phyloP scores from a whole-genome alignment of 495 filamentous ascomycete genomes.

The Neurospora sp. region DNA sequence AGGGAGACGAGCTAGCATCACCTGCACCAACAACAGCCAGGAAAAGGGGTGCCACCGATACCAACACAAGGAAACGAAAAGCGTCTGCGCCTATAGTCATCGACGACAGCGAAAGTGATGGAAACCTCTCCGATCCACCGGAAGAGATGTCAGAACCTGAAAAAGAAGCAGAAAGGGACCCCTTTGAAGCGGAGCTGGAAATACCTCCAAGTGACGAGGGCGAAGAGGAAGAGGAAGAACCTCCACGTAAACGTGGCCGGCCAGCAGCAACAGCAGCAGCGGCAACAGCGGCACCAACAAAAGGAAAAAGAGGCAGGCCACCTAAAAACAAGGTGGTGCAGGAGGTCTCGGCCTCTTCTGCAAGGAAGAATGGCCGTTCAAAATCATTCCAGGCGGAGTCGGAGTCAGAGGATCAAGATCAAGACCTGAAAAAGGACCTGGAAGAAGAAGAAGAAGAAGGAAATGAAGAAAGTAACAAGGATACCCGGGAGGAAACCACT shows the following conservation, averaged over 20 bases:
- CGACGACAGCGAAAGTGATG: neutral
- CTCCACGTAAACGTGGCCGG: neutral
- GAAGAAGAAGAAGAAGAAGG: neutral
- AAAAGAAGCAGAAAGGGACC: neutral
- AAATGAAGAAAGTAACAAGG: neutral
- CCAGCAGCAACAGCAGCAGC: neutral
- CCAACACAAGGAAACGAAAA: neutral
- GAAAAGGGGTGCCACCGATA: neutral
- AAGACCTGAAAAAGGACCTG: neutral
- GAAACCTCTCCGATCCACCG: neutral
- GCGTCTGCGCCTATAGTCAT: neutral
- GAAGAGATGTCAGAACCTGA: neutral
- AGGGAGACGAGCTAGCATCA: neutral
- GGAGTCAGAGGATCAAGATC: neutral
- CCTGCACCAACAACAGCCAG: neutral
- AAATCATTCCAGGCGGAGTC: neutral
- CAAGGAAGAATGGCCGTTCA: neutral
- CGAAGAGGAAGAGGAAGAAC: neutral
- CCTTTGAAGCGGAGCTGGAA: neutral
- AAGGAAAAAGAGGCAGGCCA: neutral
- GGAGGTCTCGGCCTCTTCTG: neutral
- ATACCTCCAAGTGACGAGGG: neutral
- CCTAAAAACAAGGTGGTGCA: neutral
- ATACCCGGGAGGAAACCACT: neutral
- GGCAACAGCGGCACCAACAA: neutral